phyloP scores from a whole-genome alignment of 345 rosid species.

The Limnanthes douglasii region DNA sequence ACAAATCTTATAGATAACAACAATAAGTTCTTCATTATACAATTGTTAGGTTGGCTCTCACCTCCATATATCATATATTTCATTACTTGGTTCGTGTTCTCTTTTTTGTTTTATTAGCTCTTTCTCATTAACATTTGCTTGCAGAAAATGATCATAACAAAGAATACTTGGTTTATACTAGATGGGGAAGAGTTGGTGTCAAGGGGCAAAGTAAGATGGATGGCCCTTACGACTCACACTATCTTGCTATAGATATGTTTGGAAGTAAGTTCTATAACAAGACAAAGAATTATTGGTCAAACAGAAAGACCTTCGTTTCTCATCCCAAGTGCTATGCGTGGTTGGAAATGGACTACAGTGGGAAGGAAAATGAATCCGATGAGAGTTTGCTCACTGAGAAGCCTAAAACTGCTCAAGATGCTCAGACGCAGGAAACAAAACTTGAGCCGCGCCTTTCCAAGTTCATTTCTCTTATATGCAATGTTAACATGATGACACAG shows the following conservation, averaged over 20 bases:
- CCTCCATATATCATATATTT: neutral
- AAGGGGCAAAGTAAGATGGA: conserved; percentile 67
- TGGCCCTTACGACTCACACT: conserved; percentile 47
- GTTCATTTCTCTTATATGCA: conserved; percentile 77
- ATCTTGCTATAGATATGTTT: conserved; percentile 41
- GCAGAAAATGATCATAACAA: conserved; percentile 67
- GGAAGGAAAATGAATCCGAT: conserved; percentile 26
- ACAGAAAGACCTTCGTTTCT: conserved; percentile 35
- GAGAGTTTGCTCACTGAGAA: conserved; percentile 43
- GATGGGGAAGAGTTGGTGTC: conserved; percentile 94
- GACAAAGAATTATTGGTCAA: conserved; percentile 49
- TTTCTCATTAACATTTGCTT: conserved; percentile 8
- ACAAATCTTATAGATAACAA: conserved; percentile 62
- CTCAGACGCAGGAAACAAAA: conserved; percentile 47
- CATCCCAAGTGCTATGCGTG: conserved; percentile 50
- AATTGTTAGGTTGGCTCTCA: conserved; percentile 49
- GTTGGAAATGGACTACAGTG: conserved; percentile 75
- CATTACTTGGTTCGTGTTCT: too few species aligned
- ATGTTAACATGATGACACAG: conserved; percentile 77
- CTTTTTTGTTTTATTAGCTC: conserved; percentile 1
- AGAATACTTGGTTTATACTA: conserved; percentile 43
- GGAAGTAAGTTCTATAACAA: conserved; percentile 46
- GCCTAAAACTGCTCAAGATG: conserved; percentile 16
- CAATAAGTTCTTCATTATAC: conserved; percentile 73
- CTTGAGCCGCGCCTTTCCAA: conserved; percentile 56